phyloP scores from a whole-genome alignment of 176 grass and related monocot species.

The Eremochloa ophiuroides region DNA sequence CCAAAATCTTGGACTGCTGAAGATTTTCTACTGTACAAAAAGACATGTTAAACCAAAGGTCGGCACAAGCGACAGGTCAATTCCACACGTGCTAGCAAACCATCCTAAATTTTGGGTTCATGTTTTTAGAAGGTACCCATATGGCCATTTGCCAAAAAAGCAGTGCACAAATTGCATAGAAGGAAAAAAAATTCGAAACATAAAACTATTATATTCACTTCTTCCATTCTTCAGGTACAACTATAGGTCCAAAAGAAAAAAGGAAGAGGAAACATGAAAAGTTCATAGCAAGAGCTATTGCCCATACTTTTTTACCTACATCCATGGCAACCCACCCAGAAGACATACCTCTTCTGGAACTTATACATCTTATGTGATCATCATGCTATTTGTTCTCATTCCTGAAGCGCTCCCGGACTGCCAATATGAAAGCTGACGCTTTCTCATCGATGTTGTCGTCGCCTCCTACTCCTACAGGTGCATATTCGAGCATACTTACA shows the following conservation, averaged over 20 bases:
- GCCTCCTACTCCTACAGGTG: neutral
- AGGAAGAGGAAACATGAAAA: neutral
- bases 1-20: neutral
- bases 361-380: neutral
- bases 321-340: conserved; percentile 17
- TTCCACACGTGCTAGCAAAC: neutral
- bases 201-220: neutral
- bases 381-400: conserved; percentile 29
- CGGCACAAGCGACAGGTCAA: neutral
- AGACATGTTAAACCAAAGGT: neutral
- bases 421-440: conserved; percentile 45
- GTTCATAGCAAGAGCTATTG: neutral
- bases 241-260: neutral
- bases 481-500: conserved; percentile 9
- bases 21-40: neutral
- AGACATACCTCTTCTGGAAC: conserved; percentile 29
- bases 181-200: too few relatives aligned
- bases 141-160: neutral
- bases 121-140: neutral
- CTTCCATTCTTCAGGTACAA: conserved; percentile 2
- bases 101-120: neutral
- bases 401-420: conserved; percentile 45
- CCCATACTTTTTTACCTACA: neutral
- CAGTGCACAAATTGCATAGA: neutral
- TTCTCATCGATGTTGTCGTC: conserved; percentile 29